Evolutionary conservation across 2,329 filamentous ascomycete genomes (phyloP), one percentile per base, ranked within the genome.

Genomic region (Fusarium sp.): DNA sequence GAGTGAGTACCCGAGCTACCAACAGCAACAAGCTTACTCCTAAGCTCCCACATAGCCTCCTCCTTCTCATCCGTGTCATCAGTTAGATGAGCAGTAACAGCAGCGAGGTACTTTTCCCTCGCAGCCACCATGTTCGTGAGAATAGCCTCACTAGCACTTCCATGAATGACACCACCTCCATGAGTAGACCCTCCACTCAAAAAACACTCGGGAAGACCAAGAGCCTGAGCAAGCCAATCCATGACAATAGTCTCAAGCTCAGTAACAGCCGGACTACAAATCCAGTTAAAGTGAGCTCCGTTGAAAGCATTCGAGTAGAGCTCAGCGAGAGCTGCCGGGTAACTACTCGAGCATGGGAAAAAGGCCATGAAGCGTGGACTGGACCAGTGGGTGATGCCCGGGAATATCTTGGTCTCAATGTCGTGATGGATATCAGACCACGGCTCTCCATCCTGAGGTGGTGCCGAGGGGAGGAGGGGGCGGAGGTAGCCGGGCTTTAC

Each of bases 291-390:
- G 42, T 94, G 94, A 1, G 96, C 94, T 18, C 94, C 94, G 14
- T 92, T 96, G 84, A 98, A 95, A 8, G 94, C 93, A 6, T 94
- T 92, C 50, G 91, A 94, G 86, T 98, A 98, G 86, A 98, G 91
- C 84, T 98, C 96, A 22, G 94, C 96, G 13, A 98, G 88, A 82
- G 98, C 96, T 31, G 92, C 90, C 0, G 96, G 95, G 80, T 93
- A 98, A 38, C 93, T 94, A 62, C 92, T 91, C 27, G 90, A 91
- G 59, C 94, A 94, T 1, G 96, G 93, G 84, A 96, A 98, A 87
- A 97, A 98, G 52, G 96, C 96, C 90, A 98, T 94, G 87, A 98
- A 98, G 80, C 96, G 95, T 18, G 94, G 96, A 3, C 92, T 94
- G 81, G 97, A 93, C 95, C 96, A 98, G 84, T 98, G 96, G 0